Evolutionary conservation across 768 basidiomycete genomes (phyloP), one percentile per base, ranked within the genome.

Genomic region (Pleurotus eryngii): DNA sequence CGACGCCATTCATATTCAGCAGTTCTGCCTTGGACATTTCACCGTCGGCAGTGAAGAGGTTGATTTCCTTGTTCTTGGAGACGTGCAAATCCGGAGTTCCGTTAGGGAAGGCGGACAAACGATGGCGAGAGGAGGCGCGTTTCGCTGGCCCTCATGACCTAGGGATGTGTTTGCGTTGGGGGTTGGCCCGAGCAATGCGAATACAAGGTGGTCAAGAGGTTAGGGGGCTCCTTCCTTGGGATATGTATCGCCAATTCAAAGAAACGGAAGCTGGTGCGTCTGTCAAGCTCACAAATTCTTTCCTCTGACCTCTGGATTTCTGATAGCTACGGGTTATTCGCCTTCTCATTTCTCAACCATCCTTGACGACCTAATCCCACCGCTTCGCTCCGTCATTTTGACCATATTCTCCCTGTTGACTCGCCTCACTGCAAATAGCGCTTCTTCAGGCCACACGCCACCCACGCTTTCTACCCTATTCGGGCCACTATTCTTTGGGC

Each of bases 161-260:
- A 12, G 94, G 89, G 4, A 95, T 95, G 87, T 84, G 89, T 64
- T 76, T 98, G 30, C 86, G 95, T 20, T 99, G 97, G 97, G 92
- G 87, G 30, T 80, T 98, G 4, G 89, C 86, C 2, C 76, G 95
- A 22, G 83, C 92, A 46, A 81, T 92, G 37, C 72, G 92, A 47
- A 80, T 89, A 3, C 79, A 84, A 15, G 82, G 80, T 30, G 87
- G 86, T 1, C 77, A 84, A 60, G 87, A 89, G 46, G 82, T 87
- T n/a, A 81, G 92, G 12, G 97, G 97, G 4, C 73, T 98, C 26
- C 67, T 98, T 42, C 81, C 86, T 60, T 94, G 91, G 87, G 91
- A 95, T 4, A 78, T 80, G 35, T 99, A 98, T 69, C 69, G 83
- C 39, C 79, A 85, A 43, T 98, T 94, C 81, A 81, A 90, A 57